Conservation (phyloP, 179 eudicot species). For the Actinidia polygama region DNA sequence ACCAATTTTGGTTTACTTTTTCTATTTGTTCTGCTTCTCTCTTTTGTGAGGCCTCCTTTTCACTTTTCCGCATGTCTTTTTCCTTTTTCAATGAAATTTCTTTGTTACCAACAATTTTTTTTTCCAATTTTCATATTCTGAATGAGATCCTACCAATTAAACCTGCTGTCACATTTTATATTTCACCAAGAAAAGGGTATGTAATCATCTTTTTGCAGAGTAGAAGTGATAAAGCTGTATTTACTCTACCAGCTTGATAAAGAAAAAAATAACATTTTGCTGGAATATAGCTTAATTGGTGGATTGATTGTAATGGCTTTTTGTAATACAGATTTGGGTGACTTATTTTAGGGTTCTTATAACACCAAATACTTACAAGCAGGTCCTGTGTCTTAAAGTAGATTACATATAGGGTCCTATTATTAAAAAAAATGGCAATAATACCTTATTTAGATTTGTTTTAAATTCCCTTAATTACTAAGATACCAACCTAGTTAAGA, state of each 20-base stretch:
- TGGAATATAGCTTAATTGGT: neutral
- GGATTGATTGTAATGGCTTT: neutral
- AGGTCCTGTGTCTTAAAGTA: too few species aligned
- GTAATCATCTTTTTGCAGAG: neutral
- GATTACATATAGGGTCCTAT: too few species aligned
- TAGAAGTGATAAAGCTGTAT: neutral
- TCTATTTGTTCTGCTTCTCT: neutral
- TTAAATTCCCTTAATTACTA: too few species aligned
- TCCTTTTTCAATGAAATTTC: neutral
- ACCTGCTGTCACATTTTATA: neutral
- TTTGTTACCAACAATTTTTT: too few species aligned
- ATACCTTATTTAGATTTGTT: too few species aligned
- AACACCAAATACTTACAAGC: too few species aligned
- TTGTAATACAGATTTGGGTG: too few species aligned
- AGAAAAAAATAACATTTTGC: neutral
- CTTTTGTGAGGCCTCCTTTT: constrained; percentile 10
- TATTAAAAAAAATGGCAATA: too few species aligned
- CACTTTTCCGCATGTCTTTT: neutral
- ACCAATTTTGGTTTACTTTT: neutral
- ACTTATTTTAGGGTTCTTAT: too few species aligned
- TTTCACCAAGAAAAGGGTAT: neutral
- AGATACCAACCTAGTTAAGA: too few species aligned
- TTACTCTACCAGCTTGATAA: neutral
- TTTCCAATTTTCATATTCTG: neutral
- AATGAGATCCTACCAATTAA: neutral